Conservation (phyloP, 768 basidiomycete species). For the Mycena vulgaris region DNA sequence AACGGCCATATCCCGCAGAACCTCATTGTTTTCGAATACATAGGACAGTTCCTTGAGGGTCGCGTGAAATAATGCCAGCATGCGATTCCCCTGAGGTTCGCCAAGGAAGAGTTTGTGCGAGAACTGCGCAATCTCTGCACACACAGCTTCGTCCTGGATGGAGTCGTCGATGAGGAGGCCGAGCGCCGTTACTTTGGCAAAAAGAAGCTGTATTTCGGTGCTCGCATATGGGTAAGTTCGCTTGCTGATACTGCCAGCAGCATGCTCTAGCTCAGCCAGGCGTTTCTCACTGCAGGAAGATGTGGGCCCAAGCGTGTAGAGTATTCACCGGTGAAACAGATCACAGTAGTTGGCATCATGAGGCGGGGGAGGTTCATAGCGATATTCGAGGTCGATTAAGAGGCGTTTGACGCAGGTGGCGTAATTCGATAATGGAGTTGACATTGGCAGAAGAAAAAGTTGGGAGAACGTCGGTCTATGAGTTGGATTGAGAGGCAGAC, state of each 20-base stretch:
- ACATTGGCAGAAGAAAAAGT: background rate
- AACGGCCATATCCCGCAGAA: constrained; percentile 15
- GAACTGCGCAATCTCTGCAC: constrained; percentile 12
- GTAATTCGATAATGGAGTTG: background rate
- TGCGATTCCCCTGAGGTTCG: constrained; percentile 6
- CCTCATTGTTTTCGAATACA: constrained; percentile 6
- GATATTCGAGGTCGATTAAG: constrained; percentile 18
- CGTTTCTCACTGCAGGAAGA: constrained; percentile 15
- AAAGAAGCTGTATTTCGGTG: constrained; percentile 20
- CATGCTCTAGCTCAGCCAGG: constrained; percentile 24
- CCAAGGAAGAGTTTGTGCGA: constrained; percentile 19
- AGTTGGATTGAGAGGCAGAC: background rate
- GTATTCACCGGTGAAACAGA: constrained; percentile 7
- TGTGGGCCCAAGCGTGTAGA: constrained; percentile 15
- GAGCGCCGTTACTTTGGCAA: constrained; percentile 24
- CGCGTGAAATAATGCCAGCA: constrained; percentile 19
- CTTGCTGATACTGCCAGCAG: constrained; percentile 14
- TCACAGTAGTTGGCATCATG: constrained; percentile 22
- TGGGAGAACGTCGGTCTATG: background rate
- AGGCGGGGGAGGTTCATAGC: constrained; percentile 6
- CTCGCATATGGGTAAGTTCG: constrained; percentile 14
- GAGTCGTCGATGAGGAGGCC: constrained; percentile 28
- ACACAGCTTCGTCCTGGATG: constrained; percentile 17
- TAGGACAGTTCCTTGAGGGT: constrained; percentile 15
- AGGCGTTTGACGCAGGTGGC: constrained; percentile 19